Percentiles rank a stretch among this genome's conserved stretches.
These are phyloP conservation scores for Odontarrhena argentea DNA, from an alignment of 345 rosid genomes.

Conservation along the genomic window DNA sequence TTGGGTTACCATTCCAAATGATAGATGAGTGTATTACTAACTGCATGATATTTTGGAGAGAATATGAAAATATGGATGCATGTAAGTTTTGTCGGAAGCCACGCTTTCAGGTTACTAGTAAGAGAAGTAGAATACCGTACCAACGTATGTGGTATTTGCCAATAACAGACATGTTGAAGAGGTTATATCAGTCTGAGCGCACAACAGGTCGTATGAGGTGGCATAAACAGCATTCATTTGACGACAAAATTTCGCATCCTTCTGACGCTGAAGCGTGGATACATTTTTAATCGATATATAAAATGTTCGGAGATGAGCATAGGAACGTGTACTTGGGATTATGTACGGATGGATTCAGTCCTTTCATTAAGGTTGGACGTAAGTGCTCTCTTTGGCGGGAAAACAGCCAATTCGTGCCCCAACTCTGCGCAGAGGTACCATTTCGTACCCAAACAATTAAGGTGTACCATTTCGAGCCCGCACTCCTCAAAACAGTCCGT, in stretches of 20 bases:
- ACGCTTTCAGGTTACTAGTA: neutral
- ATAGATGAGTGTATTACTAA: neutral
- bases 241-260: neutral
- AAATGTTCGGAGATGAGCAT: neutral
- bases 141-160: neutral
- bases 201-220: neutral
- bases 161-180: neutral
- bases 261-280: neutral
- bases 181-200: neutral
- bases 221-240: neutral
- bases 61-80: neutral
- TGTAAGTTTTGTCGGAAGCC: neutral
- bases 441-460: too few relatives aligned
- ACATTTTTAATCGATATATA: neutral
- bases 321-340: neutral
- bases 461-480: too few relatives aligned
- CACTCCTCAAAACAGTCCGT: too few relatives aligned
- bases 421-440: too few relatives aligned
- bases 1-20: neutral
- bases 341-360: constrained; percentile 5
- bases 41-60: neutral
- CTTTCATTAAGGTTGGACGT: neutral
- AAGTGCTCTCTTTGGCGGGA: neutral
- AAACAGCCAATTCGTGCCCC: too few relatives aligned
- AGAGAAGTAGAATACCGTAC: neutral